Evolutionary conservation across 306 rosid species (phyloP).

Genomic region (Quercus suber): DNA sequence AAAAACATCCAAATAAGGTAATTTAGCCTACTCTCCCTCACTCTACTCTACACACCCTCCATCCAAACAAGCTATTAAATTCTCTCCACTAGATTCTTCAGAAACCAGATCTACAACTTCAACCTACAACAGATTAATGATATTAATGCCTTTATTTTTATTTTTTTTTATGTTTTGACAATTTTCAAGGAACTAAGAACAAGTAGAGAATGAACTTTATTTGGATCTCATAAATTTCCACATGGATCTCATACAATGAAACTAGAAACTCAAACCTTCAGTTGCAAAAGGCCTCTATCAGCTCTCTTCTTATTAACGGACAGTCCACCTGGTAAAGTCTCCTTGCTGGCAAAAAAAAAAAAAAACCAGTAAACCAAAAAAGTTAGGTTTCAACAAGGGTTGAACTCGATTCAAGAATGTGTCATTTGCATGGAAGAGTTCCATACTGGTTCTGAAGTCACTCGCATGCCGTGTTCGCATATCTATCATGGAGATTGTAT

Average conservation of each 20-base stretch:
- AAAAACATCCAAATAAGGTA: too few species aligned
- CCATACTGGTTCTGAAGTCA: too few species aligned
- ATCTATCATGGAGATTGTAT: too few species aligned
- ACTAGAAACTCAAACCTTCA: constrained; percentile 59
- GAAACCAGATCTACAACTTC: constrained; percentile 75
- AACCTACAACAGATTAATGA: constrained; percentile 49
- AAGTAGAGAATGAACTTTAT: background rate
- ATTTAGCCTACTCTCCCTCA: too few species aligned
- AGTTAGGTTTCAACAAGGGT: too few species aligned
- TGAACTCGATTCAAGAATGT: too few species aligned
- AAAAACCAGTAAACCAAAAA: too few species aligned
- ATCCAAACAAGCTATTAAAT: too few species aligned
- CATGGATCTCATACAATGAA: background rate
- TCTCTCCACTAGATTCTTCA: too few species aligned
- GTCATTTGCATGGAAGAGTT: too few species aligned
- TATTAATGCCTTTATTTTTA: background rate
- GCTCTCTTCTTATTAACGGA: constrained; percentile 82
- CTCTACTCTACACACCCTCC: too few species aligned
- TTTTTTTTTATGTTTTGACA: background rate
- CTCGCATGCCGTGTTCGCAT: too few species aligned
- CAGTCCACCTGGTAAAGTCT: constrained; percentile 87
- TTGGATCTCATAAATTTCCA: background rate
- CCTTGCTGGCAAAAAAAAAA: constrained; percentile 57
- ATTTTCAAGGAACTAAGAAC: background rate
- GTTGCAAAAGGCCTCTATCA: constrained; percentile 65